Base-by-base conservation (phyloP, 1,284 basidiomycete species). In the Trichosporon faecale region DNA sequence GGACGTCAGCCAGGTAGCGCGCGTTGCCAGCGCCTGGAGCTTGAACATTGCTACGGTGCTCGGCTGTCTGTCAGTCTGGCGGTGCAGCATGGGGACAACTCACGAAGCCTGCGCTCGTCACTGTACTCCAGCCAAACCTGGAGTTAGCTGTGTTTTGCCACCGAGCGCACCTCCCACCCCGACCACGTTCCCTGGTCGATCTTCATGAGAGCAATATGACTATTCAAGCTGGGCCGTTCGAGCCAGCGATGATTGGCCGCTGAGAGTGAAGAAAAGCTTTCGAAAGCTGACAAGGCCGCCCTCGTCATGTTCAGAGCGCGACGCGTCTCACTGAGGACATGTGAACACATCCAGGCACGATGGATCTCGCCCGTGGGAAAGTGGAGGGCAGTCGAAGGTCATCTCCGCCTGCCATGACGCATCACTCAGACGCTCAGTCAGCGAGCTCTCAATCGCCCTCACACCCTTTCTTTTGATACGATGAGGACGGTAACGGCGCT, bases 401-500 rank as follows among this genome's bases (percentile, higher is more conserved):
- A 25, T 9, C 21, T 5, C 49, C 18, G 21, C 6, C 5, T 23
- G n/a, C 11, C 3, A 8, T 52, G 49, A 52, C 49, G 49, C 49
- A 52, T 21, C 44, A 29, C 25, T n/a, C 33, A 21, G n/a, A 33
- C 18, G 29, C 18, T 37, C 16, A 37, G 35, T 37, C 35, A 12
- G 9, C 31, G 35, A 37, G 3, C 9, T 37, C 35, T 12, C 9
- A 9, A 14, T 14, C 14, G 14, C 33, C 33, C 31, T 29, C 29
- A 1, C 12, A 21, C 27, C 35, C 35, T 18, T 12, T 25, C 16
- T n/a, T n/a, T 44, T 12, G 40, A n/a, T 18, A n/a, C 64, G 3
- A 44, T 29, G 49, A 21, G 49, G 49, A 52, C 49, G 21, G 18
- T 52, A 7, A 52, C 49, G 9, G 49, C 49, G 8, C 73, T 80